Conservation (phyloP, 129 eudicot species). For the Helianthus tuberosus region DNA sequence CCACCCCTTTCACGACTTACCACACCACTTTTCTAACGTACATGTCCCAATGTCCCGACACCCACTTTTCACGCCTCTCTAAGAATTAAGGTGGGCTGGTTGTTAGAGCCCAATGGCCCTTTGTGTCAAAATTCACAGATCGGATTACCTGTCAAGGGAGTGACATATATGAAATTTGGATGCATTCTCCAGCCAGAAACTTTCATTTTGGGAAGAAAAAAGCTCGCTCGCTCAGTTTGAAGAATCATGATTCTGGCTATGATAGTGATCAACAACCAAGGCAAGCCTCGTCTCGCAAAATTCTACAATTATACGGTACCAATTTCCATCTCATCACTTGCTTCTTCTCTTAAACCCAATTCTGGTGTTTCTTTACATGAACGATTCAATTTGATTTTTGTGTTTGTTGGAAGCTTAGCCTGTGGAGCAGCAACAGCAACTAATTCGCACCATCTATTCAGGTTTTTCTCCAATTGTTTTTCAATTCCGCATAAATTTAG, state of each 20-base stretch:
- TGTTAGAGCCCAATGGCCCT: slow-evolving; percentile 8
- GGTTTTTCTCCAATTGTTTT: slow-evolving; percentile 27
- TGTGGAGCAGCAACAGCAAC: slow-evolving; percentile 77
- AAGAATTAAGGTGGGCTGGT: slow-evolving; percentile 1
- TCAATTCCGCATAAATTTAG: neutral
- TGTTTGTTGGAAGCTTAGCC: slow-evolving; percentile 48
- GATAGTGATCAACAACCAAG: slow-evolving; percentile 60
- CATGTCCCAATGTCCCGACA: too few relatives aligned
- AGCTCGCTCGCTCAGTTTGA: neutral
- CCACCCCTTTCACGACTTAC: too few relatives aligned
- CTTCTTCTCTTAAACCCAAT: neutral
- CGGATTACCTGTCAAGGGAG: slow-evolving; percentile 15
- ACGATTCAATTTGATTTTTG: neutral
- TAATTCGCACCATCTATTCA: slow-evolving; percentile 64
- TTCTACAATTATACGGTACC: slow-evolving; percentile 56
- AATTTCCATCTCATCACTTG: neutral
- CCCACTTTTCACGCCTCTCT: too few relatives aligned
- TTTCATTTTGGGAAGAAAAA: neutral
- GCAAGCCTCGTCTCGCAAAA: slow-evolving; percentile 60
- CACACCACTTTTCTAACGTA: too few relatives aligned
- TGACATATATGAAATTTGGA: slow-evolving; percentile 28
- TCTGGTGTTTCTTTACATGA: too few relatives aligned
- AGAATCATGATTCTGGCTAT: slow-evolving; percentile 56
- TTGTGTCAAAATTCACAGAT: slow-evolving; percentile 6
- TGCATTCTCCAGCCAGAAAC: neutral